phyloP scores from a whole-genome alignment of 345 rosid species.

The Boechera retrofracta region DNA sequence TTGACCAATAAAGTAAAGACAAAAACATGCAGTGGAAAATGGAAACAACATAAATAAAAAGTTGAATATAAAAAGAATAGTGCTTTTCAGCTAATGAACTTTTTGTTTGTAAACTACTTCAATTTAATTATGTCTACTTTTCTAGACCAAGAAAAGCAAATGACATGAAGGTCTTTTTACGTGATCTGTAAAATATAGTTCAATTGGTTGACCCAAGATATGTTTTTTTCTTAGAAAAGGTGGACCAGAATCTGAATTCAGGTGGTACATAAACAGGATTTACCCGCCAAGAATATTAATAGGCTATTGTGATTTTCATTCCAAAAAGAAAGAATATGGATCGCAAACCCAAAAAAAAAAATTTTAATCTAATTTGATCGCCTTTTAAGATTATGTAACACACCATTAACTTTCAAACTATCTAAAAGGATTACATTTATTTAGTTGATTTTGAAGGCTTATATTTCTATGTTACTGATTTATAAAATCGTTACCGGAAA shows the following conservation, averaged over 20 bases:
- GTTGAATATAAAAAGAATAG: neutral
- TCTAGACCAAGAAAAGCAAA: neutral
- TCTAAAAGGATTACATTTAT: too few relatives aligned
- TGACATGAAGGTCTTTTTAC: neutral
- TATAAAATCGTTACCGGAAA: too few relatives aligned
- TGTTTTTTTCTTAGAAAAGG: neutral
- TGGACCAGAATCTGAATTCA: slow-evolving; percentile 13
- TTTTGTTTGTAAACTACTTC: neutral
- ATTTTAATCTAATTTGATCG: neutral
- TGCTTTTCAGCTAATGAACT: neutral
- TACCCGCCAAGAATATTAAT: neutral
- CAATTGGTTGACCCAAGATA: neutral
- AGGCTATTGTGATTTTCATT: neutral
- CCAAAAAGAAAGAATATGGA: neutral
- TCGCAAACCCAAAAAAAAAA: neutral
- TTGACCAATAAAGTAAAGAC: neutral
- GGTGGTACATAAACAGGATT: neutral
- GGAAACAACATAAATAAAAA: neutral
- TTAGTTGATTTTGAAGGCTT: too few relatives aligned
- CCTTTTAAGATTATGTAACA: too few relatives aligned
- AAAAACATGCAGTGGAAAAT: slow-evolving; percentile 6
- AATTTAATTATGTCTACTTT: neutral
- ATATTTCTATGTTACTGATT: too few relatives aligned
- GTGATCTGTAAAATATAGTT: neutral
- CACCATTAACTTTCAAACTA: too few relatives aligned